phyloP scores from a whole-genome alignment of 352 stramenopile species.

The Pythium insidiosum region DNA sequence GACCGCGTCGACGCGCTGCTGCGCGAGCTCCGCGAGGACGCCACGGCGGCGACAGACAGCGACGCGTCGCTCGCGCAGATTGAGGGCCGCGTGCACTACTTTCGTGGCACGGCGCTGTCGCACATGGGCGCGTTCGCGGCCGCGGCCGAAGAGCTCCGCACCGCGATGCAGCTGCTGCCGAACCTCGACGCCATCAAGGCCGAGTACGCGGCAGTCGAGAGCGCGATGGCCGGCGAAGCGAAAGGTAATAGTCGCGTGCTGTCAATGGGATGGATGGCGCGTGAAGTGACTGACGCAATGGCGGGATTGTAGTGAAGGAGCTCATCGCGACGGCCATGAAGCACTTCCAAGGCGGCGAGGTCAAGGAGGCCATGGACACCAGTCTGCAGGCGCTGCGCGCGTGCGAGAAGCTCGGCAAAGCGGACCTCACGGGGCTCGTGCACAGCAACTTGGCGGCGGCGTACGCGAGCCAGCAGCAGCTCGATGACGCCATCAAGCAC shows the following conservation, averaged over 20 bases:
- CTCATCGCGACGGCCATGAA: conserved; percentile 40
- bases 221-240: conserved; percentile 31
- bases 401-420: conserved; percentile 39
- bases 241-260: conserved; percentile 1
- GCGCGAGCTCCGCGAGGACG: conserved; percentile 26
- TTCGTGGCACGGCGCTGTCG: conserved; percentile 52
- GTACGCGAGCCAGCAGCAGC: conserved; percentile 42
- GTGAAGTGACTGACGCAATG: background rate
- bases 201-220: conserved; percentile 45
- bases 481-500: conserved; percentile 50
- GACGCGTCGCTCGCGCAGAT: conserved; percentile 22
- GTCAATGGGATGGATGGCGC: background rate
- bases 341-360: conserved; percentile 53
- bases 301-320: conserved; percentile 29
- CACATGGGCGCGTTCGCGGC: conserved; percentile 23
- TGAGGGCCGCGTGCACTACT: conserved; percentile 44
- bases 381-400: conserved; percentile 38
- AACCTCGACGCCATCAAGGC: conserved; percentile 36
- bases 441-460: conserved; percentile 58
- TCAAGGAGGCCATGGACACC: conserved; percentile 35
- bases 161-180: conserved; percentile 41
- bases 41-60: conserved; percentile 12
- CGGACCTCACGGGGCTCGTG: conserved; percentile 55
- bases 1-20: conserved; percentile 39
- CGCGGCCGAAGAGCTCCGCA: conserved; percentile 41